These are phyloP conservation scores for Tulasnella sp. DNA, from an alignment of 768 basidiomycete genomes.

Conservation along the genomic window DNA sequence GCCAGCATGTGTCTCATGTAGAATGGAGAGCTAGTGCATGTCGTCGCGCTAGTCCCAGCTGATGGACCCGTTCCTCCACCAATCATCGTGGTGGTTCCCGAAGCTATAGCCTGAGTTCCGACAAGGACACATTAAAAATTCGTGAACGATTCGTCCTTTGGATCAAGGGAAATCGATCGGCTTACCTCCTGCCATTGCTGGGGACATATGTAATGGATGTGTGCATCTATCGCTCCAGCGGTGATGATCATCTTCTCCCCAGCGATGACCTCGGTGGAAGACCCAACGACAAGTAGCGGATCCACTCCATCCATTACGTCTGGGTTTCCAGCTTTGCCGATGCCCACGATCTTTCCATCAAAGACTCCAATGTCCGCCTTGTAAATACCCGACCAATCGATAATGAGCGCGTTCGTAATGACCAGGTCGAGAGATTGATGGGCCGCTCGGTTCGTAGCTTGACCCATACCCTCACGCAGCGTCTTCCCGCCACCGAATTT, in stretches of 20 bases:
- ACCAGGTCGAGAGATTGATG: constrained; percentile 73
- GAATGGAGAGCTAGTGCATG: constrained; percentile 84
- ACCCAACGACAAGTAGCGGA: constrained; percentile 66
- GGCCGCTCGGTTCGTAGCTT: constrained; percentile 63
- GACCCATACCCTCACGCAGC: constrained; percentile 93
- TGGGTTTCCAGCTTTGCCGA: constrained; percentile 97
- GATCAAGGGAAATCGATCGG: not conserved
- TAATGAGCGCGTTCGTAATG: constrained; percentile 87
- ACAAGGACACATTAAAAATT: not conserved
- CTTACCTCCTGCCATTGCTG: constrained; percentile 79
- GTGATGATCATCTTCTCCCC: constrained; percentile 92
- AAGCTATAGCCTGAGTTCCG: constrained; percentile 26
- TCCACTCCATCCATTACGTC: constrained; percentile 80
- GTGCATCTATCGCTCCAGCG: constrained; percentile 84
- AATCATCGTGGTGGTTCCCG: constrained; percentile 84
- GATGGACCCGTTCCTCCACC: constrained; percentile 95
- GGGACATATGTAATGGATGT: constrained; percentile 92
- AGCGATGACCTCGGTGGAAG: constrained; percentile 89
- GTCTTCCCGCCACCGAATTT: constrained; percentile 87
- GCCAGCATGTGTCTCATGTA: constrained; percentile 86
- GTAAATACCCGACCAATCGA: constrained; percentile 84
- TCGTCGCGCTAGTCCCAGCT: constrained; percentile 84
- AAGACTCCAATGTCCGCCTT: constrained; percentile 95
- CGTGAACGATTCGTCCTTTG: not conserved
- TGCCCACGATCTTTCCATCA: constrained; percentile 65